phyloP scores from a whole-genome alignment of 495 filamentous ascomycete species.

The Neurospora sp. region DNA sequence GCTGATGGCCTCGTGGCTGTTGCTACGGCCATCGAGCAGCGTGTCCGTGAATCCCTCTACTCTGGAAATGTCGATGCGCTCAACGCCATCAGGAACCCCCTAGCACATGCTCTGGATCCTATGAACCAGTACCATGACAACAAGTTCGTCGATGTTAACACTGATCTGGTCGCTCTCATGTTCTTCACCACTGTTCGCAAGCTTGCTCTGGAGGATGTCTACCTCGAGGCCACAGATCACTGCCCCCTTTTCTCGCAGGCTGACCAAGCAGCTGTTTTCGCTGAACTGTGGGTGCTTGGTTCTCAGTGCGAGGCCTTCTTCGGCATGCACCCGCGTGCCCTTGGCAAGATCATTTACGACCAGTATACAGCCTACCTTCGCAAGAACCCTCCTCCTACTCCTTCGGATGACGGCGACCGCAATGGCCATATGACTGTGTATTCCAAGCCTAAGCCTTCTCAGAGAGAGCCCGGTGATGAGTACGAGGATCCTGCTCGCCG shows the following conservation, averaged over 20 bases:
- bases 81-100: slow-evolving; percentile 2
- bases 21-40: background rate
- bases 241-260: slow-evolving; percentile 20
- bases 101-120: slow-evolving; percentile 9
- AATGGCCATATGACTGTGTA: slow-evolving; percentile 16
- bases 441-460: slow-evolving; percentile 10
- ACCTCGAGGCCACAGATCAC: slow-evolving; percentile 18
- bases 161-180: slow-evolving; percentile 12
- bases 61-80: slow-evolving; percentile 5
- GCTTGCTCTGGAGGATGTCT: slow-evolving; percentile 16
- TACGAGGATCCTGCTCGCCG: background rate
- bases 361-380: slow-evolving; percentile 7
- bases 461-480: background rate
- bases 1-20: slow-evolving; percentile 2
- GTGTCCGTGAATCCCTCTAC: slow-evolving; percentile 7
- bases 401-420: background rate
- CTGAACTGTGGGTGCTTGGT: slow-evolving; percentile 20
- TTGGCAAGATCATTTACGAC: slow-evolving; percentile 17
- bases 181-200: slow-evolving; percentile 17
- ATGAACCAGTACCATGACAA: slow-evolving; percentile 2
- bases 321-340: slow-evolving; percentile 9
- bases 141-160: slow-evolving; percentile 13
- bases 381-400: slow-evolving; percentile 6
- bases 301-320: slow-evolving; percentile 22
- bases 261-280: slow-evolving; percentile 21